These are phyloP conservation scores for Pythium brassicae DNA, from an alignment of 352 stramenopile species.

Conservation along the genomic window DNA sequence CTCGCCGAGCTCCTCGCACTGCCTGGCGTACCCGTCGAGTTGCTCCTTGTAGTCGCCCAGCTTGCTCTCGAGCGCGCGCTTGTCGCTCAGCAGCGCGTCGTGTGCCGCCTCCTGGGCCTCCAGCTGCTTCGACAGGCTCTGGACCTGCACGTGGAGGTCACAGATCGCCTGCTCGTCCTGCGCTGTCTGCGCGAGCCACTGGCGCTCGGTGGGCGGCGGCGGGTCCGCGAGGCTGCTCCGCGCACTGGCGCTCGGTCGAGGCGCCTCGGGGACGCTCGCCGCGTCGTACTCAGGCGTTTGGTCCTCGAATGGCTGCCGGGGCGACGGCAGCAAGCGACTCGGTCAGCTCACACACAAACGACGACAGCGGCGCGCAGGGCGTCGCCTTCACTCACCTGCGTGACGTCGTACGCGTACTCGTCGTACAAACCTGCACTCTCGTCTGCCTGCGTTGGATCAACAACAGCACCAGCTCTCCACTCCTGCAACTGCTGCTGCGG, in stretches of 20 bases:
- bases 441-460: neutral
- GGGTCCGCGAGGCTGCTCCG: slow-evolving; percentile 2
- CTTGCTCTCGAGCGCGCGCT: slow-evolving; percentile 17
- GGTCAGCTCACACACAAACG: too few species aligned
- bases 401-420: slow-evolving; percentile 6
- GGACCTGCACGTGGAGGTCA: slow-evolving; percentile 12
- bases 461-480: slow-evolving; percentile 2
- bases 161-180: slow-evolving; percentile 23
- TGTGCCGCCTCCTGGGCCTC: slow-evolving; percentile 22
- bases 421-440: neutral
- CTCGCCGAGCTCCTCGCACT: slow-evolving; percentile 20
- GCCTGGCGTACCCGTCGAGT: slow-evolving; percentile 18
- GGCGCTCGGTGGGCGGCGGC: slow-evolving; percentile 15
- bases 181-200: slow-evolving; percentile 26
- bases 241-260: neutral
- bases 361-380: too few species aligned
- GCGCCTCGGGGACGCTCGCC: slow-evolving; percentile 1
- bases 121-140: slow-evolving; percentile 10
- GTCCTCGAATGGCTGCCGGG: neutral
- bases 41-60: slow-evolving; percentile 18
- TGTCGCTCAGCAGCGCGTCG: slow-evolving; percentile 15
- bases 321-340: neutral
- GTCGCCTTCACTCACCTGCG: slow-evolving; percentile 6
- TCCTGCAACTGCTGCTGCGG: slow-evolving; percentile 5
- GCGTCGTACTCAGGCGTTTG: slow-evolving; percentile 11